These are phyloP conservation scores for Pistacia atlantica DNA, from an alignment of 345 rosid genomes.

Conservation along the genomic window DNA sequence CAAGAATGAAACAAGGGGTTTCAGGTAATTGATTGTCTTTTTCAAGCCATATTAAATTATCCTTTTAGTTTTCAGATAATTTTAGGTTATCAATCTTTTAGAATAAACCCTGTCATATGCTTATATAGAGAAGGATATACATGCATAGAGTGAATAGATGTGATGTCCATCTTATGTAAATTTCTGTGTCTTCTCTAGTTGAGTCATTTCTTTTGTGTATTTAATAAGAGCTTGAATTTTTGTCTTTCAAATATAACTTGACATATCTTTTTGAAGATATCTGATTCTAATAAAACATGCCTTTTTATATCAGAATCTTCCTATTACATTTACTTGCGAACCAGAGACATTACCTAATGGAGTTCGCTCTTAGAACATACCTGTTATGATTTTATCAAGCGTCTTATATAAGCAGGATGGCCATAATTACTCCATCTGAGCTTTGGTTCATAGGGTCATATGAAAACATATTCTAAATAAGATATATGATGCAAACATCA, in stretches of 20 bases:
- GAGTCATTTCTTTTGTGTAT: not conserved
- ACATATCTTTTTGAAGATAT: not conserved
- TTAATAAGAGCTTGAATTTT: no score
- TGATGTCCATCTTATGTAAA: not conserved
- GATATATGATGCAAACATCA: not conserved
- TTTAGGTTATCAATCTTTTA: not conserved
- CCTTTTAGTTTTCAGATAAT: not conserved
- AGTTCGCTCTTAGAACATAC: not conserved
- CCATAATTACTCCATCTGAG: not conserved
- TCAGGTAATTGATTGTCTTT: constrained; percentile 55
- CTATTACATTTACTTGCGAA: not conserved
- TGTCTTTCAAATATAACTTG: not conserved
- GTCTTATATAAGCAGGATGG: not conserved
- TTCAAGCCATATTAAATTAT: not conserved
- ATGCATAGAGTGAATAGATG: not conserved
- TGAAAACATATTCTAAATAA: not conserved
- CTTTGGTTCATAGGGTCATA: not conserved
- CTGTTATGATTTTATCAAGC: not conserved
- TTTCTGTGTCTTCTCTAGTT: not conserved
- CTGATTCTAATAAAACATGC: not conserved
- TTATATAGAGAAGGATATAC: not conserved
- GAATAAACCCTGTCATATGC: not conserved
- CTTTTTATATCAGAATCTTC: constrained; percentile 9
- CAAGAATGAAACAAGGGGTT: constrained; percentile 91
- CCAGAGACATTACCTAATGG: not conserved